Percentiles rank a stretch among this genome's conserved stretches.
Evolutionary conservation across 2,329 filamentous ascomycete genomes (phyloP).

Genomic region (Capronia americana): DNA sequence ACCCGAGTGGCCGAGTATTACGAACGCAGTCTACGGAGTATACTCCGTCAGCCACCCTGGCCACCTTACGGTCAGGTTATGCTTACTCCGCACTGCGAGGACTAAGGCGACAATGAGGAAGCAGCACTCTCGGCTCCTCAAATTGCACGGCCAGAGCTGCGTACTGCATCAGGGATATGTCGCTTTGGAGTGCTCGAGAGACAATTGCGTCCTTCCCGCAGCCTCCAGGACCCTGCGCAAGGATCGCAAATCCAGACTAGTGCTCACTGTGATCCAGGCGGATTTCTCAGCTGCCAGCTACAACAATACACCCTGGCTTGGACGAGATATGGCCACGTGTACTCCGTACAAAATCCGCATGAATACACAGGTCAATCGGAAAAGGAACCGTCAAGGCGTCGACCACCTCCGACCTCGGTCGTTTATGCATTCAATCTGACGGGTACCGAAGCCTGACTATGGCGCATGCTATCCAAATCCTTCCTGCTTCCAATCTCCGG

Average conservation of each 20-base stretch:
- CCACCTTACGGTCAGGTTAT: no score
- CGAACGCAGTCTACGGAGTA: no score
- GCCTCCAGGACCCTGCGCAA: not conserved
- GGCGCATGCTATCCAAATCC: conserved; percentile 52
- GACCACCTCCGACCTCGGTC: no score
- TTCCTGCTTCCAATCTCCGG: conserved; percentile 70
- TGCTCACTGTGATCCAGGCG: not conserved
- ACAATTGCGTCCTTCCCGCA: not conserved
- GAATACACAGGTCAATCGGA: not conserved
- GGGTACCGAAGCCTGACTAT: not conserved
- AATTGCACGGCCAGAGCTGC: not conserved
- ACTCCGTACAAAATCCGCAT: conserved; percentile 5
- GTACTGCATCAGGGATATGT: not conserved
- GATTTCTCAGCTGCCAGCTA: not conserved
- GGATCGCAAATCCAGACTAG: not conserved
- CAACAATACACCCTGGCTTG: not conserved
- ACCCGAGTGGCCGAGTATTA: not conserved
- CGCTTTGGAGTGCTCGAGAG: not conserved
- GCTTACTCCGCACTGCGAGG: not conserved
- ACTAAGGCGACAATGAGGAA: not conserved
- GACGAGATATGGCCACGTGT: not conserved
- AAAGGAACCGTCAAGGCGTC: not conserved
- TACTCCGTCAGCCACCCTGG: no score
- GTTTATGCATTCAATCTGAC: not conserved
- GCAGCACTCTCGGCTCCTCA: not conserved